phyloP scores from a whole-genome alignment of 306 rosid species.

The Castanospermum australe region DNA sequence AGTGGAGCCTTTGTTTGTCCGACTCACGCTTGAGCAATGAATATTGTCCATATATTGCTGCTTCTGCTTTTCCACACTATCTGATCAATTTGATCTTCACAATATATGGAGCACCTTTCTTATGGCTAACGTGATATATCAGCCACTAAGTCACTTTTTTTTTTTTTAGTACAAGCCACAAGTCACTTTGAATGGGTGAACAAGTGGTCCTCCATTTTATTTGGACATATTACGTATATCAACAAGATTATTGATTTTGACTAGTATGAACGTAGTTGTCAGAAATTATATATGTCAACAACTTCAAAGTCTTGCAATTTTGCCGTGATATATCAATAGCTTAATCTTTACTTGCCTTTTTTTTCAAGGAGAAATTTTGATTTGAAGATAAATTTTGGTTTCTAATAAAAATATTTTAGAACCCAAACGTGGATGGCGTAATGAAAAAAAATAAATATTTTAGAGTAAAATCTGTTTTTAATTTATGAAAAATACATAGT shows the following conservation, averaged over 20 bases:
- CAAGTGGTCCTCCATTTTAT: not conserved
- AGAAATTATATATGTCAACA: not conserved
- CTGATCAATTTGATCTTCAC: constrained; percentile 18
- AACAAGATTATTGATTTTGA: not conserved
- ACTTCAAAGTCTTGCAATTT: not conserved
- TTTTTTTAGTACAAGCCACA: no score
- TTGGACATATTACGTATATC: not conserved
- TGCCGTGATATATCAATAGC: not conserved
- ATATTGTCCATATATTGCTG: constrained; percentile 25
- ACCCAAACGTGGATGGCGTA: no score
- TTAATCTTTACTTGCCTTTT: not conserved
- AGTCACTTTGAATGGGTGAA: not conserved
- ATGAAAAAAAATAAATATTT: no score
- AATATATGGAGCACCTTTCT: not conserved
- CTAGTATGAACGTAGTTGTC: not conserved
- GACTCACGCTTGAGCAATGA: constrained; percentile 6
- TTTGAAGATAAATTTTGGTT: not conserved
- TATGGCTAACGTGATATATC: not conserved
- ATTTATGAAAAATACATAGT: no score
- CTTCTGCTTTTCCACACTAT: constrained; percentile 13
- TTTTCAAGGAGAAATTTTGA: not conserved
- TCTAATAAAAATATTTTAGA: not conserved
- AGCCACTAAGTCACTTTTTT: constrained; percentile 27
- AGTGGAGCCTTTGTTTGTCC: not conserved
- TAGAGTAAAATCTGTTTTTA: no score